Evolutionary conservation across 2,329 filamentous ascomycete genomes (phyloP), one percentile per base, ranked within the genome.

Genomic region (Xylaria sp.): DNA sequence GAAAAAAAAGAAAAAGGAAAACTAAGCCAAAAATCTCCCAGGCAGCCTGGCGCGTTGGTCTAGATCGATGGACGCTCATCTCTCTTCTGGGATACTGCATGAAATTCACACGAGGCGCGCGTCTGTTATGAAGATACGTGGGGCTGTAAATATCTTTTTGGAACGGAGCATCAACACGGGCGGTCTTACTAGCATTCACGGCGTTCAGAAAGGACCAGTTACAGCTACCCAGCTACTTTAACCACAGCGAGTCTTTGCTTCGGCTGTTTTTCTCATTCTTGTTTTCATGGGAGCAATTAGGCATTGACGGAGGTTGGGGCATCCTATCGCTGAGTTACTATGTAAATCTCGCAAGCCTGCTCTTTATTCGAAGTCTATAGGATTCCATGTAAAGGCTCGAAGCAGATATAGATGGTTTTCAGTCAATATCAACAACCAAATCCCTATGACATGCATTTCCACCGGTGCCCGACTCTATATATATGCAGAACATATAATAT

Each of bases 21-120:
- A 44, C 15, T n/a, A 28, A 12, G 31, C 44, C 44, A 61, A 60
- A 34, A 31, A 56, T 57, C 50, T 61, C 60, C 48, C 71, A 48
- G 41, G 56, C 69, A 71, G 70, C 48, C 67, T 62, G 69, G 68
- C 68, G 69, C 55, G 70, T 56, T n/a, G 65, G 63, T 64, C 64
- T 69, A 28, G 52, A 67, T 69, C 70, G 68, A 67, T 31, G 59
- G 59, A 57, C 60, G 41, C 50, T 70, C 28, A 55, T 57, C 67
- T 64, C 67, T 69, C 56, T 68, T 67, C 50, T 66, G 31, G 57
- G 56, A 63, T 58, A 66, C 58, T 57, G 59, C 48, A 63, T 64
- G 28, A 57, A 62, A 55, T 57, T 65, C 61, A 60, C 37, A 55
- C 44, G 60, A 69, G 52, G 60, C 62, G 31, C 58, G 44, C 50